Conservation (phyloP, 2,329 filamentous ascomycete species). For the Arthrobotrys pseudoclavata region DNA sequence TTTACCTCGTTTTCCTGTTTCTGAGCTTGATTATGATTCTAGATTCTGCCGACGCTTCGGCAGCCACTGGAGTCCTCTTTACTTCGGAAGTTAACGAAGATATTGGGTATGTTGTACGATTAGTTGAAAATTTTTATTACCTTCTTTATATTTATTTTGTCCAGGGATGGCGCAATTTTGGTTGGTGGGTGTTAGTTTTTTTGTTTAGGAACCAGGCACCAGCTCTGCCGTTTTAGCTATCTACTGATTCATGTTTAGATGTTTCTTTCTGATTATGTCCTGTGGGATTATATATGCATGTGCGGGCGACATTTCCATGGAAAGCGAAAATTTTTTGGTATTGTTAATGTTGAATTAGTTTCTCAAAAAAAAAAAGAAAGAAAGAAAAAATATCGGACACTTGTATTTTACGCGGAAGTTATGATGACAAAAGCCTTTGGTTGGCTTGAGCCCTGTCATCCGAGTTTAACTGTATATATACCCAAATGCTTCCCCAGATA, state of each 20-base stretch:
- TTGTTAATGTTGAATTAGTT: slow-evolving; percentile 35
- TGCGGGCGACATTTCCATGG: slow-evolving; percentile 27
- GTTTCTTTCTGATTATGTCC: slow-evolving; percentile 12
- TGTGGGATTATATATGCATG: slow-evolving; percentile 24
- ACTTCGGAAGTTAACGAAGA: slow-evolving; percentile 1
- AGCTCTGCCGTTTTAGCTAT: background rate
- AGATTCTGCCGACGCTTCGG: background rate
- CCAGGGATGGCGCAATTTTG: slow-evolving; percentile 32
- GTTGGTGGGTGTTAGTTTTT: slow-evolving; percentile 32
- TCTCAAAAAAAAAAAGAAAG: slow-evolving; percentile 15
- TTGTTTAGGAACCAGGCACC: slow-evolving; percentile 11
- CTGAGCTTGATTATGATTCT: background rate
- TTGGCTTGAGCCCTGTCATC: background rate
- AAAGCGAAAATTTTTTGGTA: slow-evolving; percentile 12
- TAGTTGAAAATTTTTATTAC: background rate
- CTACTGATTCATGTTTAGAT: slow-evolving; percentile 3
- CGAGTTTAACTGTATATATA: slow-evolving; percentile 19
- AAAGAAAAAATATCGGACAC: background rate
- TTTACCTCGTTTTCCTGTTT: background rate
- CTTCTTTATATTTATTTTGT: background rate
- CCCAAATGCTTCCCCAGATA: background rate
- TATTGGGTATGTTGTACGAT: slow-evolving; percentile 24
- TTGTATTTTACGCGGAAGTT: slow-evolving; percentile 10
- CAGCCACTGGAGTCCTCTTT: background rate
- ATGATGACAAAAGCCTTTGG: background rate